Conservation (phyloP, 495 filamentous ascomycete species). For the Neurospora sp. region DNA sequence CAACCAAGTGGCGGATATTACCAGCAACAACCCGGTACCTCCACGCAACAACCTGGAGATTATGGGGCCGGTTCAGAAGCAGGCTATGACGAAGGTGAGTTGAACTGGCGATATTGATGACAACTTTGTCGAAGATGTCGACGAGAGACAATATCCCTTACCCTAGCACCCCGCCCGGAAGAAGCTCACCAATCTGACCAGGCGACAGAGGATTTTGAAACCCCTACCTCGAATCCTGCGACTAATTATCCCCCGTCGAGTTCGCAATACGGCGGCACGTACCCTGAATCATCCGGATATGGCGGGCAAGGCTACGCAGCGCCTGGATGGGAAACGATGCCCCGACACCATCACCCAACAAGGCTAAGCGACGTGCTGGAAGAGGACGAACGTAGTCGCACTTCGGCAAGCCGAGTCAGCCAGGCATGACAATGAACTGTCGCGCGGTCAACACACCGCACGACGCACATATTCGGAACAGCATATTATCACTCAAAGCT, state of each 20-base stretch:
- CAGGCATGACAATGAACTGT: conserved; percentile 22
- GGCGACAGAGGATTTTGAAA: conserved; percentile 41
- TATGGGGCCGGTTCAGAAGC: conserved; percentile 39
- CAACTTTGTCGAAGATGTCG: conserved; percentile 34
- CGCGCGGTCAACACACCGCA: not conserved
- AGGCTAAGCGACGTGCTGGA: conserved; percentile 91
- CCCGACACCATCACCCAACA: conserved; percentile 92
- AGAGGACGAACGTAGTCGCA: conserved; percentile 61
- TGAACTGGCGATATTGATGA: conserved; percentile 41
- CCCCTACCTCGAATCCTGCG: conserved; percentile 21
- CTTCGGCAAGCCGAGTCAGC: conserved; percentile 41
- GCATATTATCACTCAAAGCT: not conserved
- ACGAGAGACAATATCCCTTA: conserved; percentile 37
- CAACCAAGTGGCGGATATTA: conserved; percentile 9
- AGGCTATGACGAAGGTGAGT: conserved; percentile 49
- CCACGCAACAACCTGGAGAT: conserved; percentile 16
- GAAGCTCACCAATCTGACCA: conserved; percentile 31
- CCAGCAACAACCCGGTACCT: conserved; percentile 19
- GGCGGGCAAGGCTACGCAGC: conserved; percentile 54
- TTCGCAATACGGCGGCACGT: conserved; percentile 23
- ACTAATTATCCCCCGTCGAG: conserved; percentile 28
- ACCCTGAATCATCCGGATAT: conserved; percentile 33
- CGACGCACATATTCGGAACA: not conserved
- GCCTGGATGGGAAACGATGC: conserved; percentile 65
- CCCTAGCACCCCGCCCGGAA: conserved; percentile 21